Conservation (phyloP, 2,329 filamentous ascomycete genomes). For the Laburnicola sp. region DNA sequence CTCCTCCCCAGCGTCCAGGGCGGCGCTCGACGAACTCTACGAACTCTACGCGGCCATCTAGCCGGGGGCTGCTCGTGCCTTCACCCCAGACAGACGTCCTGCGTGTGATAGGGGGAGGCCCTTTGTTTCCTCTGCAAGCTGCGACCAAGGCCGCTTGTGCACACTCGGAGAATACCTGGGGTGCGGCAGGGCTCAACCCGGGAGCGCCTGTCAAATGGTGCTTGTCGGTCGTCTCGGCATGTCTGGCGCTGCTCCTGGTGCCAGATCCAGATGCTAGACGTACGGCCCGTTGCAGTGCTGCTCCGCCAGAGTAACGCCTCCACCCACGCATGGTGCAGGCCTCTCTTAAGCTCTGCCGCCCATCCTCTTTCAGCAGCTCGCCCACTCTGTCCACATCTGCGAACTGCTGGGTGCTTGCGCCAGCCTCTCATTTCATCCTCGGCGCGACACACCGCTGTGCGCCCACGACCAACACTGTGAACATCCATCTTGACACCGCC, state of each 20-base stretch:
- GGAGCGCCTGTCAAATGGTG: conserved; percentile 39
- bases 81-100: conserved; percentile 20
- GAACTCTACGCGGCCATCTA: background rate
- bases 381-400: conserved; percentile 25
- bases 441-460: conserved; percentile 24
- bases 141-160: conserved; percentile 32
- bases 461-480: conserved; percentile 15
- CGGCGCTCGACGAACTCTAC: background rate
- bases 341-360: conserved; percentile 31
- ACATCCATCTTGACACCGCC: conserved; percentile 9
- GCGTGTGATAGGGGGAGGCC: conserved; percentile 32
- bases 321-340: conserved; percentile 12
- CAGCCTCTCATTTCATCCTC: conserved; percentile 21
- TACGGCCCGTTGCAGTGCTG: conserved; percentile 48
- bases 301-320: conserved; percentile 28
- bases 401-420: conserved; percentile 40
- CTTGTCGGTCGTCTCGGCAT: conserved; percentile 28
- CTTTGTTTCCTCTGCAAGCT: conserved; percentile 31
- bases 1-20: background rate
- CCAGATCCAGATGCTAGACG: conserved; percentile 34
- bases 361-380: conserved; percentile 23
- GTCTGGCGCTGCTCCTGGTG: conserved; percentile 30
- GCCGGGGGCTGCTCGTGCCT: conserved; percentile 37
- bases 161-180: conserved; percentile 42
- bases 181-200: conserved; percentile 40